A percentile compares a stretch with the other conserved stretches of the same genome.
These are phyloP conservation scores for Solanum paucissectum DNA, from an alignment of 257 asterid species.

Conservation along the genomic window DNA sequence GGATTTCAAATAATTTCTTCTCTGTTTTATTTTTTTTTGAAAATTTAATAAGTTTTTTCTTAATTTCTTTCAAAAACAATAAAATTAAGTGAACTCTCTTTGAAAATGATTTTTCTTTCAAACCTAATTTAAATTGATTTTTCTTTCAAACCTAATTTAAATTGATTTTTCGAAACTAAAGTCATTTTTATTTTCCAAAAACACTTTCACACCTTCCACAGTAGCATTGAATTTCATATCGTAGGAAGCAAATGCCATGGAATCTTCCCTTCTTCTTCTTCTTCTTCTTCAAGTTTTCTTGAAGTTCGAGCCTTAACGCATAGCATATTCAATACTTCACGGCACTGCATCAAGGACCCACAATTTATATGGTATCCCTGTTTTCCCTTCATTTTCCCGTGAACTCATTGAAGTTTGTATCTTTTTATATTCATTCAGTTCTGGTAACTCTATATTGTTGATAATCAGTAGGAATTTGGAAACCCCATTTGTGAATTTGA, in stretches of 20 bases:
- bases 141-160: too few species aligned
- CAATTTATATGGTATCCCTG: not conserved
- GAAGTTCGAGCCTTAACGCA: not conserved
- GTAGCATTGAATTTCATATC: not conserved
- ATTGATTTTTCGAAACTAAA: too few species aligned
- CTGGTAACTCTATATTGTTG: not conserved
- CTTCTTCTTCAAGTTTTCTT: not conserved
- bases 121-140: too few species aligned
- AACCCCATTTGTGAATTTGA: not conserved
- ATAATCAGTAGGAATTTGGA: not conserved
- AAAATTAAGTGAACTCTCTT: too few species aligned
- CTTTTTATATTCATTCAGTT: not conserved
- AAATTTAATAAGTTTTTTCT: too few species aligned
- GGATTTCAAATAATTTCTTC: too few species aligned
- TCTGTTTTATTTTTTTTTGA: too few species aligned
- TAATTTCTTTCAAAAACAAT: too few species aligned
- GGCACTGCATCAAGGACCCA: not conserved
- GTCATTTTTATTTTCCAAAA: too few species aligned
- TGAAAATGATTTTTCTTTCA: too few species aligned
- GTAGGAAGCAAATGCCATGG: not conserved
- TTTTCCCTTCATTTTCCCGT: not conserved
- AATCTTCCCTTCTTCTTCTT: too few species aligned
- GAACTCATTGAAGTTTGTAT: not conserved
- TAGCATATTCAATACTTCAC: not conserved
- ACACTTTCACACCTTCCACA: not conserved